Base-by-base conservation (phyloP, 73 alveolate species). In the Paramecium biaurelia region DNA sequence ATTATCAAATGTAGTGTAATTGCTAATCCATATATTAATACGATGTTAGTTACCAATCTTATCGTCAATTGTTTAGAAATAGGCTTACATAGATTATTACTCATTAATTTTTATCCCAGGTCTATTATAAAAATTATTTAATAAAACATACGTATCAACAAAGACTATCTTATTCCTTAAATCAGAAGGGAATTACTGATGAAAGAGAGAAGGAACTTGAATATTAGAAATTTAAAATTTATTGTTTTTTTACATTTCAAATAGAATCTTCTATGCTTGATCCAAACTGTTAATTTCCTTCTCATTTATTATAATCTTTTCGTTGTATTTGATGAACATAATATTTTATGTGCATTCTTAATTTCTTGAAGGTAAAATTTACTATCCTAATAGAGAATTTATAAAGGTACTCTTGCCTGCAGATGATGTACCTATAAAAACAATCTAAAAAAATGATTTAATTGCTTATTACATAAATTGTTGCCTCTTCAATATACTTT, bases 401-500 rank as follows among this genome's bases (percentile, higher is more conserved):
- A 79, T 79, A 18, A 79, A 79, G 4, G 90, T 79, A 47, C 90
- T 79, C 15, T 79, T 79, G 4, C 90, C 90, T 20, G 76, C 42
- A 30, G 90, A 79, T 42, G 90, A 43, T n/a, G 74, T 79, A 41
- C 90, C 90, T 63, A 79, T 5, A 6, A 79, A 79, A 20, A 45
- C 15, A n/a, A 72, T 72, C 56, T 72, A 72, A 32, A 15, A 30
- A 21, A n/a, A n/a, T n/a, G n/a, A 1, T 26, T 1, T 11, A 5
- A 24, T 4, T n/a, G n/a, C 2, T 63, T 21, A 7, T 26, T 32
- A 74, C 87, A 74, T 37, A 41, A 10, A 74, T 4, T 74, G 34
- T 32, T 18, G 63, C 11, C n/a, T 12, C 10, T 7, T 11, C 3
- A 11, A 74, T 7, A 7, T 74, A 74, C 4, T 35, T 41, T 9